phyloP scores from a whole-genome alignment of 768 basidiomycete genomes.

The Kwoniella dendrophila region DNA sequence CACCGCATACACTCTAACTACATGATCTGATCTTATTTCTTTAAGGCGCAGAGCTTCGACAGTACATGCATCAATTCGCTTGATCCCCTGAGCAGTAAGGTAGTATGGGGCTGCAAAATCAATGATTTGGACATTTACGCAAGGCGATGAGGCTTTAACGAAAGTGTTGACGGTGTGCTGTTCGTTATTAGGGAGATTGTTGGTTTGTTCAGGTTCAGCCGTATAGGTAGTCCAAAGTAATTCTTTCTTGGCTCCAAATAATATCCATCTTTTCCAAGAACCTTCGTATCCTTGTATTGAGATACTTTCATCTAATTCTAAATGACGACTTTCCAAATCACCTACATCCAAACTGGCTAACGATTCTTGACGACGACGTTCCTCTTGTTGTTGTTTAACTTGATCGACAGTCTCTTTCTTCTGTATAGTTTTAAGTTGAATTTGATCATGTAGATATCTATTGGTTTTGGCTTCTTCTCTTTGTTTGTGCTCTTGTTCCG shows the following conservation, averaged over 20 bases:
- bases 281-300: slow-evolving; percentile 39
- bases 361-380: slow-evolving; percentile 27
- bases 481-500: slow-evolving; percentile 25
- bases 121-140: slow-evolving; percentile 41
- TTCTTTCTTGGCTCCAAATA: slow-evolving; percentile 45
- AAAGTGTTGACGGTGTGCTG: slow-evolving; percentile 19
- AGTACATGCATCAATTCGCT: slow-evolving; percentile 44
- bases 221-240: slow-evolving; percentile 46
- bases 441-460: slow-evolving; percentile 37
- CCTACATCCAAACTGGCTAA: slow-evolving; percentile 39
- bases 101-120: slow-evolving; percentile 50
- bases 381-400: slow-evolving; percentile 34
- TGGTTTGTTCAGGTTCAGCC: slow-evolving; percentile 38
- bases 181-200: not conserved
- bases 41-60: slow-evolving; percentile 40
- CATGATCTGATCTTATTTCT: slow-evolving; percentile 37
- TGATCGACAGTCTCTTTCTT: slow-evolving; percentile 32
- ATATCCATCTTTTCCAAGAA: slow-evolving; percentile 31
- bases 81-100: slow-evolving; percentile 40
- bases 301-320: slow-evolving; percentile 38
- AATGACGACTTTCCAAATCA: slow-evolving; percentile 36
- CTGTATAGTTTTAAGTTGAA: slow-evolving; percentile 38
- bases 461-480: slow-evolving; percentile 38
- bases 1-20: slow-evolving; percentile 39
- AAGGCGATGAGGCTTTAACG: slow-evolving; percentile 33